Percentiles rank a stretch among this genome's conserved stretches.
phyloP scores from a whole-genome alignment of 371 early-diverging fungal genomes.

The Mortierella sp. region DNA sequence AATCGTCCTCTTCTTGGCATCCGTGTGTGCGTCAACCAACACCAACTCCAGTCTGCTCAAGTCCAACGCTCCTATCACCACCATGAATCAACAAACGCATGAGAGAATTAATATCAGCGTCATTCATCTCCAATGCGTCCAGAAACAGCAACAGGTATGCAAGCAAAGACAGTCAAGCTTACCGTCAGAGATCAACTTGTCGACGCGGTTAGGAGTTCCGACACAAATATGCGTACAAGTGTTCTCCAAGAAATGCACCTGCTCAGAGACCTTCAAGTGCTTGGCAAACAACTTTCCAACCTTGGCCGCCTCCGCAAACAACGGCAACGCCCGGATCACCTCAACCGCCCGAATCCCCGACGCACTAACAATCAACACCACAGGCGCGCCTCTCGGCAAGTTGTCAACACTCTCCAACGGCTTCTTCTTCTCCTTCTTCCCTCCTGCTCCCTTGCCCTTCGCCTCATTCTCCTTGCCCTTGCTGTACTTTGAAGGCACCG shows the following conservation, averaged over 20 bases:
- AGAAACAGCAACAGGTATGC: neutral
- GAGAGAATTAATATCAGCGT: neutral
- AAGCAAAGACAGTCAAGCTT: neutral
- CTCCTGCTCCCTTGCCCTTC: conserved; percentile 55
- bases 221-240: conserved; percentile 78
- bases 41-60: conserved; percentile 77
- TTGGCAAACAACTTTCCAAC: conserved; percentile 89
- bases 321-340: conserved; percentile 65
- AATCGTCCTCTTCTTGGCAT: conserved; percentile 82
- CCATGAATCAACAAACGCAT: neutral
- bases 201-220: conserved; percentile 88
- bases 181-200: conserved; percentile 75
- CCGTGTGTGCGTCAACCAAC: conserved; percentile 79
- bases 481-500: conserved; percentile 10
- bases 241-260: conserved; percentile 71
- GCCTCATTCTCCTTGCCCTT: conserved; percentile 9
- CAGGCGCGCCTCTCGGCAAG: conserved; percentile 68
- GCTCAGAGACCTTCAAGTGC: conserved; percentile 86
- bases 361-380: conserved; percentile 78
- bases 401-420: conserved; percentile 63
- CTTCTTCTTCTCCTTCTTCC: conserved; percentile 61
- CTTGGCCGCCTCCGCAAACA: conserved; percentile 64
- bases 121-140: neutral
- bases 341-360: conserved; percentile 84
- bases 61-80: conserved; percentile 64